Percentiles rank a stretch among this genome's conserved stretches.
These are phyloP conservation scores for Phytophthora colocasiae DNA, from an alignment of 352 stramenopile species.

Conservation along the genomic window DNA sequence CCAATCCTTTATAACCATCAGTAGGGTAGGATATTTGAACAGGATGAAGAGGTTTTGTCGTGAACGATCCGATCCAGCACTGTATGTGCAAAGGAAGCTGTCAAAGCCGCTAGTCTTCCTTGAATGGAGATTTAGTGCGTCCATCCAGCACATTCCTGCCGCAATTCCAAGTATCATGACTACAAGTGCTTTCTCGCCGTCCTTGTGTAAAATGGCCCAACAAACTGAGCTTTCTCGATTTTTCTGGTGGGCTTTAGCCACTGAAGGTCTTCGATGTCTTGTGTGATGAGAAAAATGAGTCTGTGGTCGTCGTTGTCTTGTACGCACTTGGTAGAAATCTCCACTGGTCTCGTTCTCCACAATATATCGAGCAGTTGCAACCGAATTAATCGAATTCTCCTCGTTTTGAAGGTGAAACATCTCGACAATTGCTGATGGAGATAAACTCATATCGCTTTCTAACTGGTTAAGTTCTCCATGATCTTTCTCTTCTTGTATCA, in stretches of 20 bases:
- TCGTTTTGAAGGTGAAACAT: constrained; percentile 35
- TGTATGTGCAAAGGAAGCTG: constrained; percentile 62
- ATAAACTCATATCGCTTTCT: constrained; percentile 22
- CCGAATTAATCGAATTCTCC: constrained; percentile 6
- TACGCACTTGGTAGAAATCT: constrained; percentile 62
- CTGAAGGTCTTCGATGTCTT: constrained; percentile 14
- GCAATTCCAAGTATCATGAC: constrained; percentile 62
- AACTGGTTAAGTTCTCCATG: constrained; percentile 3
- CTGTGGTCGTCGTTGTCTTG: constrained; percentile 17
- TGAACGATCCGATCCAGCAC: constrained; percentile 55
- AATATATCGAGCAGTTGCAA: constrained; percentile 37
- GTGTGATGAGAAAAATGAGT: neutral
- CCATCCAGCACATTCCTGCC: constrained; percentile 71
- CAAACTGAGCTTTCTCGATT: constrained; percentile 17
- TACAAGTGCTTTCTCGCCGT: constrained; percentile 51
- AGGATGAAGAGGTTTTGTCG: constrained; percentile 70
- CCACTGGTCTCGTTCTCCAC: constrained; percentile 69
- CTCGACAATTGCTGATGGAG: constrained; percentile 33
- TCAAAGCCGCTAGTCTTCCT: constrained; percentile 14
- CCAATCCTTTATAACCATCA: neutral
- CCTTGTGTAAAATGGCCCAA: constrained; percentile 23
- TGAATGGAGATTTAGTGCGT: constrained; percentile 58
- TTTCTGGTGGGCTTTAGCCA: constrained; percentile 23
- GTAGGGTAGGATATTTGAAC: constrained; percentile 77
- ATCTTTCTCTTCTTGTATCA: constrained; percentile 3